phyloP scores from a whole-genome alignment of 2,329 filamentous ascomycete genomes.

The Pleurostoma richardsiae region DNA sequence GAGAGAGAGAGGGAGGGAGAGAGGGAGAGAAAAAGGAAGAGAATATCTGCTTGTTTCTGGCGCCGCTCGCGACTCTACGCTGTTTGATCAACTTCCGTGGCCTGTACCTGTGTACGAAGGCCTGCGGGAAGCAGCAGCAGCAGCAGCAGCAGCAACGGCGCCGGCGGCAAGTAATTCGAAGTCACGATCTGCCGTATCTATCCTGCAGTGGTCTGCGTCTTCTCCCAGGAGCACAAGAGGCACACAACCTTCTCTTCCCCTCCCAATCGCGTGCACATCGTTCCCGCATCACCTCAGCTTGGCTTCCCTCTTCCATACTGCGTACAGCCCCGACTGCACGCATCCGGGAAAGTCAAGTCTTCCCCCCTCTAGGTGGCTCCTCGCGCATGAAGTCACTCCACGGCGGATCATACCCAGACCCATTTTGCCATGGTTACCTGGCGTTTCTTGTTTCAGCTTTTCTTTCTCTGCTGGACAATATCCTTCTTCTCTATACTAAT shows the following conservation, averaged over 20 bases:
- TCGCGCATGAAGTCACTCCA: not conserved
- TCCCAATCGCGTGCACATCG: not conserved
- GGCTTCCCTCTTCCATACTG: not conserved
- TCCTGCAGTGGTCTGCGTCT: not conserved
- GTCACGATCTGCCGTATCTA: not conserved
- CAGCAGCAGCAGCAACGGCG: no score
- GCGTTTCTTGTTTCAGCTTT: conserved; percentile 1
- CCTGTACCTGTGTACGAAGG: no score
- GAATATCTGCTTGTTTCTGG: no score
- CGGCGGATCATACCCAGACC: not conserved
- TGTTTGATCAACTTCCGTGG: no score
- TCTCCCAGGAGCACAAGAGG: not conserved
- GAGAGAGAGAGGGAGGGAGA: no score
- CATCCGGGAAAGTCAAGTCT: not conserved
- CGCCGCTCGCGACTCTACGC: no score
- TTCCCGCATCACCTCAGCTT: not conserved
- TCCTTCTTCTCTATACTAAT: not conserved
- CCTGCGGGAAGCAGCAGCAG: no score
- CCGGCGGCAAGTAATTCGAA: not conserved
- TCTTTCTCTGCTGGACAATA: not conserved
- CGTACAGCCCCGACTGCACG: not conserved
- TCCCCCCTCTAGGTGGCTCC: not conserved
- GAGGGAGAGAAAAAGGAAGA: no score
- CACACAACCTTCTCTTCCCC: not conserved
- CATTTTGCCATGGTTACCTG: not conserved